A percentile compares a stretch with the other conserved stretches of the same genome.
Conservation (phyloP, 2,329 filamentous ascomycete species). For the Rhynchosporium agropyri region DNA sequence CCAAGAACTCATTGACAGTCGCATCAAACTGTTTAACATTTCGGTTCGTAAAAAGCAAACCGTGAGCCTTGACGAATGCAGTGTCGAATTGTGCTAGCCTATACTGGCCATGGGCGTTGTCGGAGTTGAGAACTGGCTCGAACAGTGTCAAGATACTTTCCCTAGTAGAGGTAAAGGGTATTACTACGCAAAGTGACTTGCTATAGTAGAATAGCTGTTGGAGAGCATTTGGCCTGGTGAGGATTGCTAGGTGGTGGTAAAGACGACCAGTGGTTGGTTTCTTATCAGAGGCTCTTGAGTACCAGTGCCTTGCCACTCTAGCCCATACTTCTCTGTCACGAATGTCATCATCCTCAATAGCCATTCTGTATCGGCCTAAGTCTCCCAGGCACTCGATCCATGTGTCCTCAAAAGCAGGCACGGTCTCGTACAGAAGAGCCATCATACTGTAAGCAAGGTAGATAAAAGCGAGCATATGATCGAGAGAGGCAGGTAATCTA, state of each 20-base stretch:
- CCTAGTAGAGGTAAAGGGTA: slow-evolving; percentile 61
- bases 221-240: slow-evolving; percentile 69
- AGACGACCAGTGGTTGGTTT: slow-evolving; percentile 75
- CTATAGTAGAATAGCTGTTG: slow-evolving; percentile 74
- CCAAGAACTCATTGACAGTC: slow-evolving; percentile 53
- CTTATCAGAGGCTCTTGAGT: slow-evolving; percentile 68
- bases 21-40: slow-evolving; percentile 50
- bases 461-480: slow-evolving; percentile 91
- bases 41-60: slow-evolving; percentile 61
- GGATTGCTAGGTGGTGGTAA: slow-evolving; percentile 85
- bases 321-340: slow-evolving; percentile 78
- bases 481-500: slow-evolving; percentile 72
- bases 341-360: slow-evolving; percentile 81
- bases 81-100: slow-evolving; percentile 54
- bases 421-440: slow-evolving; percentile 82
- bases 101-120: slow-evolving; percentile 44
- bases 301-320: slow-evolving; percentile 75
- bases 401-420: slow-evolving; percentile 79
- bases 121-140: slow-evolving; percentile 54
- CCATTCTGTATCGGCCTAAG: slow-evolving; percentile 82
- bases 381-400: slow-evolving; percentile 91
- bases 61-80: slow-evolving; percentile 65
- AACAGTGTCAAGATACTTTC: slow-evolving; percentile 73
- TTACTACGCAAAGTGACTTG: slow-evolving; percentile 66
- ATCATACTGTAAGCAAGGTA: slow-evolving; percentile 91